Evolutionary conservation across 306 rosid genomes (phyloP), one percentile per base, ranked within the genome.

Genomic region (Citrullus mucosospermus): DNA sequence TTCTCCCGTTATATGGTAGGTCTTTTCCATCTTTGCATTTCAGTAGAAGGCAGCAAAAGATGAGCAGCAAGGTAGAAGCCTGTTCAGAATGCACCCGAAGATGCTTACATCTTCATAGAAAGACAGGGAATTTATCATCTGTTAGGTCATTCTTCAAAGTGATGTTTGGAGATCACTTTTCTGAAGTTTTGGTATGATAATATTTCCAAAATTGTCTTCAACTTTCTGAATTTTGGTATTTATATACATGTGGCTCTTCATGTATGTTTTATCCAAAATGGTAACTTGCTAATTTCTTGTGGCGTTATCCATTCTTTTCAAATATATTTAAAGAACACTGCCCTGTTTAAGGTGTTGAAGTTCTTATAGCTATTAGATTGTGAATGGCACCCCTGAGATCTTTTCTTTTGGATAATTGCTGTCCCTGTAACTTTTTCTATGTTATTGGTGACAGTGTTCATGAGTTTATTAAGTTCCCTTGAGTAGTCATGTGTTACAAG

Each of bases 91-190:
- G 90, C 84, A 82, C 82, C 25, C 81, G 54, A 56, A 76, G 78
- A 55, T 85, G 93, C 77, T 63, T 62, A 41, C 71, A 71, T 61
- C 16, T 83, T 75, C 94, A 92, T 73, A 58, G 75, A 79, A 84
- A 72, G 72, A 69, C 79, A 73, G 80, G 53, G 69, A 81, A 36
- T 1, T 76, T 79, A 8, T 53, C 85, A 51, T 39, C 25, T 6
- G 81, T 46, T 17, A 62, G 48, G 41, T 86, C 92, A 22, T 92
- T 92, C 85, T 87, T 90, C 89, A 90, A 88, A 90, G 34, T 90
- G 83, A 81, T 92, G 83, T 12, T 83, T 55, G 88, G 83, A 11
- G 79, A 74, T 53, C 59, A 41, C 36, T 81, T 85, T 58, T 81
- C 89, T 3, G 61, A 39, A 36, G 65, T 82, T 73, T 39, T 92